phyloP scores from a whole-genome alignment of 345 rosid genomes.

The Gossypium stocksii region DNA sequence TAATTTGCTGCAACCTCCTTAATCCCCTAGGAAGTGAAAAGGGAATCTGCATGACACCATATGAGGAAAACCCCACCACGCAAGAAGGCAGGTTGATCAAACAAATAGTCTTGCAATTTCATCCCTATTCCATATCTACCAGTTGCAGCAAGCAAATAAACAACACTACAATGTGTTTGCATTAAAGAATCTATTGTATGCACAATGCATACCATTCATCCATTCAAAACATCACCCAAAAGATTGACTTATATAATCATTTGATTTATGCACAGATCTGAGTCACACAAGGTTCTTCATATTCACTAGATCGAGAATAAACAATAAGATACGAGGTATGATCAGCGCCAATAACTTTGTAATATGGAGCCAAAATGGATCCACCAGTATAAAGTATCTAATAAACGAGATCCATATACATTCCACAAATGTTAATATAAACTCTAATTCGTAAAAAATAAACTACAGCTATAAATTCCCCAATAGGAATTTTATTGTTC shows the following conservation, averaged over 20 bases:
- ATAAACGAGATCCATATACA: conserved; percentile 14
- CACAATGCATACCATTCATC: no score
- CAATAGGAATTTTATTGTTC: neutral
- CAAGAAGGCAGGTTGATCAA: no score
- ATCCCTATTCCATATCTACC: no score
- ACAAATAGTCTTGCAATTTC: no score
- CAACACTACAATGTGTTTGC: no score
- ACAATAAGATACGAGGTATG: neutral
- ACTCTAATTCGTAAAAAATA: neutral
- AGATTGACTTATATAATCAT: neutral
- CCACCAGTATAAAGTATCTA: neutral
- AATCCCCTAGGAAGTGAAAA: no score
- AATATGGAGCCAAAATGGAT: neutral
- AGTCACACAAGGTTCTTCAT: neutral
- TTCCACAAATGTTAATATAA: neutral
- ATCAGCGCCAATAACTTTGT: neutral
- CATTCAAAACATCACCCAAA: neutral
- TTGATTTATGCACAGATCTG: neutral
- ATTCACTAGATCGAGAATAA: neutral
- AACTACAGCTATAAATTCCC: neutral
- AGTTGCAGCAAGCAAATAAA: no score
- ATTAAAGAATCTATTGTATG: no score
- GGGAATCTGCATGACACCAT: no score
- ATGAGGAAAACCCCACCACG: no score
- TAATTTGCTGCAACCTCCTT: no score